Conservation (phyloP, 345 rosid species). For the Diplotaxis tenuifolia region DNA sequence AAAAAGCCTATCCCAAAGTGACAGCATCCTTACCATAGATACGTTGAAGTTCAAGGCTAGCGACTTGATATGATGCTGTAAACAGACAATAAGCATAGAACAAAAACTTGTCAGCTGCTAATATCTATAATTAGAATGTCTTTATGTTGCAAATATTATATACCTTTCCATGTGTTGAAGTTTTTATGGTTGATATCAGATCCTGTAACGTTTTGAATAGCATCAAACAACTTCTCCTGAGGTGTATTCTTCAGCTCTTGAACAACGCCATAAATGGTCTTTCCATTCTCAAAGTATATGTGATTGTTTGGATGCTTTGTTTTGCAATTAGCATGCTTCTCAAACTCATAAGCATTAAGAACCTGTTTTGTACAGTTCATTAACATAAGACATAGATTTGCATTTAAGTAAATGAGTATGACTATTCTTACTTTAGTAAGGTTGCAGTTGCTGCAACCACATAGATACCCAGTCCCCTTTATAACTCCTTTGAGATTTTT, state of each 20-base stretch:
- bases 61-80: conserved; percentile 81
- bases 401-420: conserved; percentile 4
- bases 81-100: conserved; percentile 14
- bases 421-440: conserved; percentile 53
- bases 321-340: conserved; percentile 85
- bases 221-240: conserved; percentile 66
- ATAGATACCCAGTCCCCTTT: conserved; percentile 89
- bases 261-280: conserved; percentile 89
- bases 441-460: conserved; percentile 74
- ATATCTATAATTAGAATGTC: neutral
- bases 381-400: neutral
- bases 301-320: conserved; percentile 96
- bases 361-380: conserved; percentile 44
- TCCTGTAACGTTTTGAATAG: conserved; percentile 70
- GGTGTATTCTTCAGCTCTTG: conserved; percentile 88
- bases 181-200: conserved; percentile 78
- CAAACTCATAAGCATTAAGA: conserved; percentile 88
- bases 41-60: conserved; percentile 84
- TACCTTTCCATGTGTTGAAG: conserved; percentile 90
- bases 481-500: conserved; percentile 71
- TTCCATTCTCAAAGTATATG: conserved; percentile 89
- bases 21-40: conserved; percentile 69
- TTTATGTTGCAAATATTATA: neutral
- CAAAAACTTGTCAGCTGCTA: conserved; percentile 5
- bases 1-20: no score